These are phyloP conservation scores for Colletotrichum incanum DNA, from an alignment of 2,329 filamentous ascomycete genomes.

Conservation along the genomic window DNA sequence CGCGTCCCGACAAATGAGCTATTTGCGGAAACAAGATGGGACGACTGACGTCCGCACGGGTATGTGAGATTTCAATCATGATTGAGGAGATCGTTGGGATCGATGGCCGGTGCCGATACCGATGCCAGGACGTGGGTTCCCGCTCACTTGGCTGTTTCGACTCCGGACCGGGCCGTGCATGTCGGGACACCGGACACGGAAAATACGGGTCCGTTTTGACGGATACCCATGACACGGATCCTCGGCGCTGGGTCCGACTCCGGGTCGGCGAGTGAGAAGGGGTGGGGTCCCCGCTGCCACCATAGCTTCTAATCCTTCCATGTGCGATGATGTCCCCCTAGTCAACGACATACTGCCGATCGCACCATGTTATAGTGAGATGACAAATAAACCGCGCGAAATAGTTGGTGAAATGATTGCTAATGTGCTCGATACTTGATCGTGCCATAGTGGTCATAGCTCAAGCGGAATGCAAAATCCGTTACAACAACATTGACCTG, in stretches of 20 bases:
- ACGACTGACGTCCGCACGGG: background rate
- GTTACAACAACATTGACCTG: background rate
- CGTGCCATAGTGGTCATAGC: background rate
- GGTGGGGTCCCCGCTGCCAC: background rate
- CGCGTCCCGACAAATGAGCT: background rate
- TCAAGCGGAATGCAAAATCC: slow-evolving; percentile 15
- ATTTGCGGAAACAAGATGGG: background rate
- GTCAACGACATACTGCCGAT: background rate
- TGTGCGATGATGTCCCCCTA: slow-evolving; percentile 12
- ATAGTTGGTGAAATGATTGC: background rate
- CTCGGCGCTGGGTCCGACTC: background rate
- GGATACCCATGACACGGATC: background rate
- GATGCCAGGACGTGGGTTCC: background rate
- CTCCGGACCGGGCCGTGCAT: background rate
- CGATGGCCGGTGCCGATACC: background rate
- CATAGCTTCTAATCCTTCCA: background rate
- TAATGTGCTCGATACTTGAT: background rate
- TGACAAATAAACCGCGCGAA: background rate
- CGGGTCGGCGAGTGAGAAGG: background rate
- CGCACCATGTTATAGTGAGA: background rate
- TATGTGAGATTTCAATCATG: slow-evolving; percentile 5
- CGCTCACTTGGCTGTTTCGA: background rate
- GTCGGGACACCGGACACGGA: background rate
- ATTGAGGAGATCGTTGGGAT: slow-evolving; percentile 6
- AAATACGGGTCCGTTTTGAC: background rate